Evolutionary conservation across 2,329 filamentous ascomycete genomes (phyloP), one percentile per base, ranked within the genome.

Genomic region (Colletotrichum lentis): DNA sequence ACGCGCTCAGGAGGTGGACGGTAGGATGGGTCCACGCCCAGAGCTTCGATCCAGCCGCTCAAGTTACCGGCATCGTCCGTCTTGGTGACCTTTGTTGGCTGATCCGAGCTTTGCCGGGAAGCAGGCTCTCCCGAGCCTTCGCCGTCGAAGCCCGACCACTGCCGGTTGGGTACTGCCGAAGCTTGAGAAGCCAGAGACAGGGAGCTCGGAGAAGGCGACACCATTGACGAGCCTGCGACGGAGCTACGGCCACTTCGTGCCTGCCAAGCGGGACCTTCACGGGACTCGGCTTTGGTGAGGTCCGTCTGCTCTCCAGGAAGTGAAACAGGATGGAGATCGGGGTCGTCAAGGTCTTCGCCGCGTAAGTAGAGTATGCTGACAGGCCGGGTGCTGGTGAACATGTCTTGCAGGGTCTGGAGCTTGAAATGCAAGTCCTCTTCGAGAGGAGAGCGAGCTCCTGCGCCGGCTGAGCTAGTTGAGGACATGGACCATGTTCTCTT

Each of bases 401-500:
- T 96, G 74, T 95, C 92, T 77, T 95, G 91, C 47, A 94, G 82
- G 1, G 88, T 90, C 72, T 91, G 89, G 35, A 96, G 83, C 78
- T 95, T 95, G 77, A 87, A 86, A 73, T 94, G 91, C 27, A 95
- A 78, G 74, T 96, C 93, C 73, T 96, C 92, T 75, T 91, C 89
- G 31, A 88, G 79, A 0, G 86, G 82, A n/a, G 82, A 75, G 24
- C 86, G 81, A 20, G 76, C 74, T 0, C 78, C 77, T 8, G 79
- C 81, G 16, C 84, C 84, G 3, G 84, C 85, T 3, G 89, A 91
- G 74, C 88, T 89, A 39, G 87, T 82, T 6, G 95, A 97, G 27
- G 93, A 94, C 85, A 97, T 93, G 11, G 95, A 97, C 94, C 94
- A 97, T 0, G 94, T 97, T 67, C 95, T 85, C 79, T 97, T 96